Evolutionary conservation across 2,329 filamentous ascomycete species (phyloP).

Genomic region (Bipolaris zeicola): DNA sequence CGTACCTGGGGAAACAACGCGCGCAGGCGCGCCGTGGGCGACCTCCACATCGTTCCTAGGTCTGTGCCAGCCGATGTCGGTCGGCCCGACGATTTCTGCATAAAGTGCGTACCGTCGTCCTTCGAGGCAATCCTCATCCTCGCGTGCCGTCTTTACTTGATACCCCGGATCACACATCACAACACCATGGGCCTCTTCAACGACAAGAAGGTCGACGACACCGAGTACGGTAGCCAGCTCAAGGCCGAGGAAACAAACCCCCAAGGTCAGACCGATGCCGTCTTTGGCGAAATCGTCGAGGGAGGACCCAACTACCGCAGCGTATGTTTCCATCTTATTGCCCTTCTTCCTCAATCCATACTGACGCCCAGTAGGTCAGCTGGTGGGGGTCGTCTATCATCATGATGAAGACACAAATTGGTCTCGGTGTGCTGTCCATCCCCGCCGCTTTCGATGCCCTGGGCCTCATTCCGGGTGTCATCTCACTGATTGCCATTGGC

Average conservation of each 20-base stretch:
- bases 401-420: conserved; percentile 42
- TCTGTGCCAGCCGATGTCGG: conserved; percentile 12
- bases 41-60: conserved; percentile 11
- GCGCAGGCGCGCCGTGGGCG: conserved; percentile 6
- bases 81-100: conserved; percentile 13
- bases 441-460: conserved; percentile 54
- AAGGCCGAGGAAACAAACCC: conserved; percentile 12
- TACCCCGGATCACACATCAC: conserved; percentile 6
- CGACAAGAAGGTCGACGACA: conserved; percentile 7
- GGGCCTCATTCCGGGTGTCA: conserved; percentile 57
- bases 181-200: conserved; percentile 6
- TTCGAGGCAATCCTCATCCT: conserved; percentile 1
- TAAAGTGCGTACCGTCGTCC: conserved; percentile 10
- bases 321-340: conserved; percentile 17
- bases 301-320: conserved; percentile 63
- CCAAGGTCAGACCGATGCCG: conserved; percentile 27
- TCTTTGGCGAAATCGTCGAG: conserved; percentile 58
- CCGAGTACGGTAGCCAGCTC: conserved; percentile 10
- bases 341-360: neutral
- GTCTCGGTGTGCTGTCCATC: conserved; percentile 57
- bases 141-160: conserved; percentile 2
- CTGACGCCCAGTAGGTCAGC: conserved; percentile 27
- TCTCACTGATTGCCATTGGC: conserved; percentile 50
- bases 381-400: conserved; percentile 34
- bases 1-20: conserved; percentile 14